These are phyloP conservation scores for Porcisia hertigi DNA, from an alignment of 208 protist species.

Conservation along the genomic window DNA sequence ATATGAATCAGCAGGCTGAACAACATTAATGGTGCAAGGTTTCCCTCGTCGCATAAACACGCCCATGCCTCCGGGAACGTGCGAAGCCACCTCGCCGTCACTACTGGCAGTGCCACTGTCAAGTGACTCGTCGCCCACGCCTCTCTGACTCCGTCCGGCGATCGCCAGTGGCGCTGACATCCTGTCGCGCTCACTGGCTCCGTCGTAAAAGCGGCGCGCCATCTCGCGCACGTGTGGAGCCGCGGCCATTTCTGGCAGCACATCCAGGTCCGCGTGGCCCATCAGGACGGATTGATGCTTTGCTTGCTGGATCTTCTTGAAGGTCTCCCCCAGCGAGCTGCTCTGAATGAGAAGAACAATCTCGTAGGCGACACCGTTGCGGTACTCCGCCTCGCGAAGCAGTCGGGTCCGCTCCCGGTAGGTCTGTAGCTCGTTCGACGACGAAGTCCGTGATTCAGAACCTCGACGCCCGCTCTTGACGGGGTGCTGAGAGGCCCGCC, in stretches of 20 bases:
- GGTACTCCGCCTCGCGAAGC: constrained; percentile 57
- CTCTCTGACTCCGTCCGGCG: neutral
- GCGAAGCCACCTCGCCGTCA: neutral
- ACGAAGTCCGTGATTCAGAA: neutral
- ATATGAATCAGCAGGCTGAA: constrained; percentile 70
- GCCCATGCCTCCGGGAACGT: constrained; percentile 22
- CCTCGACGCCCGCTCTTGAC: neutral
- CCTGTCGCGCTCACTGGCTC: constrained; percentile 15
- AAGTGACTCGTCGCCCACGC: neutral
- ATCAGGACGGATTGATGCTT: constrained; percentile 68
- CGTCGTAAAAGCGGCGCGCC: constrained; percentile 68
- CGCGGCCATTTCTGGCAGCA: constrained; percentile 61
- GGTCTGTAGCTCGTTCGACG: constrained; percentile 40
- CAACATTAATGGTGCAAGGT: constrained; percentile 53
- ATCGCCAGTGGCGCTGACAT: neutral
- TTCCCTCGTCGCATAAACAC: constrained; percentile 50
- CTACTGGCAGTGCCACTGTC: neutral
- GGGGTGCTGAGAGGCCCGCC: constrained; percentile 22
- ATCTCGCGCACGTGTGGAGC: constrained; percentile 71
- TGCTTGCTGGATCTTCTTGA: constrained; percentile 51
- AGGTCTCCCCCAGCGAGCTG: constrained; percentile 58
- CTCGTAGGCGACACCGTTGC: constrained; percentile 59
- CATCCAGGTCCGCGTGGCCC: constrained; percentile 79
- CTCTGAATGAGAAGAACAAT: constrained; percentile 74
- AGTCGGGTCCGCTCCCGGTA: constrained; percentile 43